phyloP scores from a whole-genome alignment of 2,329 filamentous ascomycete species.

The Aspergillus tubingensis region DNA sequence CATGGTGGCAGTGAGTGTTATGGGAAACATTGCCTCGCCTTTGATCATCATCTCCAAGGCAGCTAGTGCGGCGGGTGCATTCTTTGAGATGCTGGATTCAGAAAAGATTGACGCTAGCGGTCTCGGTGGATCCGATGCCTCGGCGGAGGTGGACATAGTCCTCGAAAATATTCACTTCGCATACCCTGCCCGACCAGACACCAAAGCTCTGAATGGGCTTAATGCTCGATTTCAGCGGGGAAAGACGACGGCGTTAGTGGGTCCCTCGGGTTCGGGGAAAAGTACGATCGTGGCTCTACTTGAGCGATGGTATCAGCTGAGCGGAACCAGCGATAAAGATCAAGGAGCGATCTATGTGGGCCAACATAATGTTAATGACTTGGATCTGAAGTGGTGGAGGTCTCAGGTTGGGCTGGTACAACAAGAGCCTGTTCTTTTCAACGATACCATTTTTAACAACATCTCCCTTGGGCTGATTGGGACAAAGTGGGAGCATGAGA shows the following conservation, averaged over 20 bases:
- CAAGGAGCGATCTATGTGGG: constrained; percentile 57
- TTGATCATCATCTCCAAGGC: constrained; percentile 41
- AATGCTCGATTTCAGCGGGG: constrained; percentile 35
- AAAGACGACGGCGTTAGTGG: constrained; percentile 48
- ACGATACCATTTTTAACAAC: constrained; percentile 65
- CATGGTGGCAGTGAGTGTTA: constrained; percentile 28
- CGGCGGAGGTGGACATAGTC: constrained; percentile 56
- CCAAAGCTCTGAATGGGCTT: constrained; percentile 39
- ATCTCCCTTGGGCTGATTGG: constrained; percentile 59
- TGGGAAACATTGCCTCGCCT: constrained; percentile 34
- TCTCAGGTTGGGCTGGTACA: constrained; percentile 64
- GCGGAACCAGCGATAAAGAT: not conserved
- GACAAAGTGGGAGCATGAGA: constrained; percentile 37
- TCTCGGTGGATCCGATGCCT: constrained; percentile 53
- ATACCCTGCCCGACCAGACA: constrained; percentile 58
- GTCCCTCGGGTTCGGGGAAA: constrained; percentile 49
- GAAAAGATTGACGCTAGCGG: constrained; percentile 33
- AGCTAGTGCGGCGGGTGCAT: constrained; percentile 31
- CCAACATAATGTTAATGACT: constrained; percentile 54
- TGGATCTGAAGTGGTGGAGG: constrained; percentile 64
- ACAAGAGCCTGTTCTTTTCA: constrained; percentile 70
- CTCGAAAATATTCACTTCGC: constrained; percentile 69
- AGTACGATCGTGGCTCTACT: constrained; percentile 48
- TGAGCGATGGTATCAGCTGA: constrained; percentile 46
- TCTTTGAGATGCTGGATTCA: constrained; percentile 38